These are phyloP conservation scores for Escallonia herrerae DNA, from an alignment of 129 eudicot genomes.

Conservation along the genomic window DNA sequence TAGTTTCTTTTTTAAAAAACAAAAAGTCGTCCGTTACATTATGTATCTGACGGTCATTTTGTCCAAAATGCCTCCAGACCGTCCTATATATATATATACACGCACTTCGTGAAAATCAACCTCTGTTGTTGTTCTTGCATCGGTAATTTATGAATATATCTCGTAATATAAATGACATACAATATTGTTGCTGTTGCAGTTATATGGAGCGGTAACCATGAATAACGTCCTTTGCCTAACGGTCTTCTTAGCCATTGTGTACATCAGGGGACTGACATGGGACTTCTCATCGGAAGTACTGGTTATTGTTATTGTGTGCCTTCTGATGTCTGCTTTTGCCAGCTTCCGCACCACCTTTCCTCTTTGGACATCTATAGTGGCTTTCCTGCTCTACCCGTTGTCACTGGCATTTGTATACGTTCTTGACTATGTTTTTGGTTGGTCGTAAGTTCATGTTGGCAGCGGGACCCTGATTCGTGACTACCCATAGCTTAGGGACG, in stretches of 20 bases:
- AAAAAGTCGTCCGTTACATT: no score
- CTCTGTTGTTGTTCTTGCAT: no score
- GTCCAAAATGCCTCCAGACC: no score
- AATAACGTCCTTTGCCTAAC: conserved; percentile 73
- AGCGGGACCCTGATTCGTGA: neutral
- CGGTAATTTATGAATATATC: no score
- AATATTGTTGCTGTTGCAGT: conserved; percentile 30
- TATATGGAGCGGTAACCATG: conserved; percentile 92
- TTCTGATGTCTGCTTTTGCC: conserved; percentile 71
- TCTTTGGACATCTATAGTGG: conserved; percentile 70
- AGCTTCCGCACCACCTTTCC: conserved; percentile 84
- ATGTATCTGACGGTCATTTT: no score
- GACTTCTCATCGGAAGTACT: conserved; percentile 87
- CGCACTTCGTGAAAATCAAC: no score
- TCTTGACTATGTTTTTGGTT: conserved; percentile 81
- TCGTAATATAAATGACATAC: no score
- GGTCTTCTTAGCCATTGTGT: conserved; percentile 74
- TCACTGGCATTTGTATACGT: conserved; percentile 73
- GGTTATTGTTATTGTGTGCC: conserved; percentile 70
- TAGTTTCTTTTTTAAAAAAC: no score
- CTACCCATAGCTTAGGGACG: neutral
- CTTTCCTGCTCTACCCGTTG: conserved; percentile 69
- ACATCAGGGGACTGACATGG: conserved; percentile 68
- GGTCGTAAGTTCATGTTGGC: conserved; percentile 49
- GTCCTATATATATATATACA: no score